Base-by-base conservation (phyloP, 1,139 yeast genomes). In the Maudiozyma humilis region DNA sequence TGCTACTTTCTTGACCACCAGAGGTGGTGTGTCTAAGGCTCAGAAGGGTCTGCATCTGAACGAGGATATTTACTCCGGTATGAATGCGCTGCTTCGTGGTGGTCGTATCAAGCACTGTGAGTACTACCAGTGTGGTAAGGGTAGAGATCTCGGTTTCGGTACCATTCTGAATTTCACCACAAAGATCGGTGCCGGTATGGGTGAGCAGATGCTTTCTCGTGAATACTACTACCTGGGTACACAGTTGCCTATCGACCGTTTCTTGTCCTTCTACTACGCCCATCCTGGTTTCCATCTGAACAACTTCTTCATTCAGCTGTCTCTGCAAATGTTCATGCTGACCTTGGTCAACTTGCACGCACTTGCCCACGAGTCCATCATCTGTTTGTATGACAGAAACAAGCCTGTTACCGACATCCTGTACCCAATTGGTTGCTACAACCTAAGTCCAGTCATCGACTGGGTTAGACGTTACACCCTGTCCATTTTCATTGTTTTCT, bases 141-240 rank as follows among this genome's bases (percentile, higher is more conserved):
- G 98, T 71, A 88, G 98, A 81, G 98, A 91, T 82, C 79, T 91
- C 73, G 98, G 98, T 72, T 91, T 91, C 69, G 96, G 96, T 52
- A 89, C 98, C 35, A 88, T 91, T 76, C 79, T 91, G 75, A 91
- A 91, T 71, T 91, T 91, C 80, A 91, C 97, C 32, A 91, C 98
- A 49, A 91, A 91, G 76, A 91, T 91, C 80, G 98, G 98, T 75
- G 95, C 97, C 62, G 98, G 98, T 84, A 91, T 91, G 98, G 98
- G 98, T 71, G 98, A 91, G 71, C 98, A 91, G 71, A 89, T 91
- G 93, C 75, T 91, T 64, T 88, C 96, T 47, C 85, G 98, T 73
- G 98, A 91, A 70, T 91, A 91, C 72, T 91, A 89, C 71, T 91
- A 91, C 69, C 74, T 91, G 66, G 96, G 97, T 58, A 91, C 98